Conservation (phyloP, 2,329 filamentous ascomycete species). For the Epichloe coenophiala region DNA sequence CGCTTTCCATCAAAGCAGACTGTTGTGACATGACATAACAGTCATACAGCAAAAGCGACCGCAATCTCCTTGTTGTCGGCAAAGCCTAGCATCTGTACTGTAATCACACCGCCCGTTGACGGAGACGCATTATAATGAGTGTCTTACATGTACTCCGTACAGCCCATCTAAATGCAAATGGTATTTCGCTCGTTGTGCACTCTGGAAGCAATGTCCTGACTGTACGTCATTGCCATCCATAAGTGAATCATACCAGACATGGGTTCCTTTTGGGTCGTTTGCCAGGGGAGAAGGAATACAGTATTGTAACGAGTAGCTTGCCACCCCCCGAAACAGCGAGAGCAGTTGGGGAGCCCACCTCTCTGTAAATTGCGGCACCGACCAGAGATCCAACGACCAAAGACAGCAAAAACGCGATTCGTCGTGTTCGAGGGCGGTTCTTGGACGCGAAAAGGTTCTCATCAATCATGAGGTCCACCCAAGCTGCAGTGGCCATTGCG, state of each 20-base stretch:
- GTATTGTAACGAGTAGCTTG: constrained; percentile 12
- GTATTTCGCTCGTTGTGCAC: too few relatives aligned
- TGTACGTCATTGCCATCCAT: not conserved
- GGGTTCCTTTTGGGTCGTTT: constrained; percentile 6
- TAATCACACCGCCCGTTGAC: too few relatives aligned
- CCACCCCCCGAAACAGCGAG: constrained; percentile 13
- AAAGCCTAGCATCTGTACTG: too few relatives aligned
- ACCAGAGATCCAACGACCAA: constrained; percentile 35
- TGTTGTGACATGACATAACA: too few relatives aligned
- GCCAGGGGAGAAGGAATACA: constrained; percentile 10
- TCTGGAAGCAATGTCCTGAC: too few relatives aligned
- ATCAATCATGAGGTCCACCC: constrained; percentile 46
- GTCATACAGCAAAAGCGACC: too few relatives aligned
- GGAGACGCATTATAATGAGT: too few relatives aligned
- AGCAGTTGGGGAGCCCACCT: constrained; percentile 11
- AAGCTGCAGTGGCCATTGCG: constrained; percentile 51
- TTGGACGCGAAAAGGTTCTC: constrained; percentile 28
- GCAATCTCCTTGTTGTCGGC: too few relatives aligned
- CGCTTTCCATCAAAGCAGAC: too few relatives aligned
- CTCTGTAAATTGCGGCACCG: constrained; percentile 33
- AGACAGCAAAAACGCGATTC: constrained; percentile 33
- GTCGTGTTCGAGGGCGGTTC: constrained; percentile 37
- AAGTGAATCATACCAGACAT: constrained; percentile 1
- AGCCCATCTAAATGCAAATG: too few relatives aligned
- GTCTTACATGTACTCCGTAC: too few relatives aligned